Base-by-base conservation (phyloP, 805 yeast species). In the Saccharomycopsis microspora region DNA sequence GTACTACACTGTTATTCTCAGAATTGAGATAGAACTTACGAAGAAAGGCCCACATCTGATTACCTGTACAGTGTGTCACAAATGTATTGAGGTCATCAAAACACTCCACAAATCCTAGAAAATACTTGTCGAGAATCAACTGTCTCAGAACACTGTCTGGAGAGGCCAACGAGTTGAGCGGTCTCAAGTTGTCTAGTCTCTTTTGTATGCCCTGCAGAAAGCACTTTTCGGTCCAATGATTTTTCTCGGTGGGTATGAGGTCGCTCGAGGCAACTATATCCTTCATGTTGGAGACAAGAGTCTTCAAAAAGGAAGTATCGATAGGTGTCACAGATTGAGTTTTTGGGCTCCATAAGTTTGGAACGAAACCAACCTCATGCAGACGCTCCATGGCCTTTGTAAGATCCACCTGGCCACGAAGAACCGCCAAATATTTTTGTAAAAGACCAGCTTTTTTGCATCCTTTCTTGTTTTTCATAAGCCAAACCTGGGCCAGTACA, bases 111-210 rank as follows among this genome's bases (percentile, higher is more conserved):
- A 47, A 41, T n/a, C 32, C 35, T 32, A 9, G 34, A 34, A 51
- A 48, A 35, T 51, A 51, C 27, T 33, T 28, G 5, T 9, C 29
- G 9, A 28, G 34, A 29, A 51, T 51, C 30, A 62, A 61, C 40
- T 57, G 38, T 52, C 60, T 57, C 54, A 64, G 59, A 53, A 58
- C 55, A 42, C 54, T 55, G 53, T 57, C 31, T 56, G 75, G 62
- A 1, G 58, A 48, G 0, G 60, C 55, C 3, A 69, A 44, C 0
- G 55, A 52, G 44, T 63, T 62, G 5, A 67, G 65, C 8, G 82
- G 81, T n/a, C 72, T 61, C 45, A 67, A 66, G 55, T 75, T 75
- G 44, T 72, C 70, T 3, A 67, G 59, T 43, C 70, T 60, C 41
- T 66, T 73, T 53, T 76, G 81, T 34, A 73, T 67, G 2, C 72